These are phyloP conservation scores for Fusarium transvaalense DNA, from an alignment of 2,329 filamentous ascomycete genomes.

Conservation along the genomic window DNA sequence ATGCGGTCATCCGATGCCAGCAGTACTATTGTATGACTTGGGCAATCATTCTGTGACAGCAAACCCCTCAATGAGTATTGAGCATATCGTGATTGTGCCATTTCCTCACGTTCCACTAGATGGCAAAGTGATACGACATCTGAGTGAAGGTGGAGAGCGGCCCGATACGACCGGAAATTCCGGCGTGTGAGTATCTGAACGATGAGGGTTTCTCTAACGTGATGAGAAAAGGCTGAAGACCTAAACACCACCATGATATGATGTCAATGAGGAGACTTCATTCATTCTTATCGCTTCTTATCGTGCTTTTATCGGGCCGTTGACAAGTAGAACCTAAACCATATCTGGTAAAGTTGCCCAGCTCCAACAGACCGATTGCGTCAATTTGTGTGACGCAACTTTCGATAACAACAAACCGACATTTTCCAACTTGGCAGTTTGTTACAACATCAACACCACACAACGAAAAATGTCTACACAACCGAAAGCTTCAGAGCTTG, in stretches of 20 bases:
- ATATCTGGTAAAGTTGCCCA: background rate
- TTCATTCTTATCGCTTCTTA: constrained; percentile 9
- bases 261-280: background rate
- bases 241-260: constrained; percentile 15
- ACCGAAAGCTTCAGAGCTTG: constrained; percentile 2
- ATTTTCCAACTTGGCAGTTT: constrained; percentile 3
- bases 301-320: constrained; percentile 25
- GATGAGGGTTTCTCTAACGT: background rate
- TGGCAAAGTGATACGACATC: background rate
- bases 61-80: background rate
- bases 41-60: background rate
- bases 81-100: background rate
- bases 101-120: background rate
- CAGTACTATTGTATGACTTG: background rate
- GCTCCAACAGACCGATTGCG: constrained; percentile 22
- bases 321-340: background rate
- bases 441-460: background rate
- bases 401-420: background rate
- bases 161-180: constrained; percentile 2
- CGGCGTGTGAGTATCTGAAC: background rate
- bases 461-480: constrained; percentile 25
- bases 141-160: background rate
- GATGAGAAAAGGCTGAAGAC: background rate
- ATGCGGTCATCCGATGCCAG: background rate
- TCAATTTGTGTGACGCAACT: constrained; percentile 37